Percentiles rank a stretch among this genome's conserved stretches.
Conservation (phyloP, 441 rosid genomes). For the Populus trichocarpa region DNA sequence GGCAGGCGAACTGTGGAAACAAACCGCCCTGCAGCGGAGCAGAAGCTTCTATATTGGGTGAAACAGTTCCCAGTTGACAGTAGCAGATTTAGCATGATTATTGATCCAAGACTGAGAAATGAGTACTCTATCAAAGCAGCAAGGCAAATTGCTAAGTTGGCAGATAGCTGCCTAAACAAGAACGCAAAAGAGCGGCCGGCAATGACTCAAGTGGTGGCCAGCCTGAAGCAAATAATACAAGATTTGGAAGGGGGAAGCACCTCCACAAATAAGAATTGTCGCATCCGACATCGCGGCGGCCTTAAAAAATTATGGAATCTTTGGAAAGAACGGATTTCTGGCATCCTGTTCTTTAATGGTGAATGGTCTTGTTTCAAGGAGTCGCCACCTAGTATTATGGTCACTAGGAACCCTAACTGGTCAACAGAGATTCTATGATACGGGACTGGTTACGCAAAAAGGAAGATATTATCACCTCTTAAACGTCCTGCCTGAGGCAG, state of each 20-base stretch:
- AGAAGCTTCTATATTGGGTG: conserved; percentile 73
- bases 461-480: too few species aligned
- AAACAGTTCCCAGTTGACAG: conserved; percentile 65
- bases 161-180: conserved; percentile 63
- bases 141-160: conserved; percentile 60
- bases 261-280: conserved; percentile 10
- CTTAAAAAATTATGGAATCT: too few species aligned
- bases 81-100: conserved; percentile 53
- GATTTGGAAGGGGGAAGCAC: conserved; percentile 25
- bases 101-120: conserved; percentile 62
- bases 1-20: conserved; percentile 76
- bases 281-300: too few species aligned
- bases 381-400: too few species aligned
- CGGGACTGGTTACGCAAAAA: too few species aligned
- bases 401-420: too few species aligned
- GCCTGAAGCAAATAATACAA: conserved; percentile 47
- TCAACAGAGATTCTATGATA: too few species aligned
- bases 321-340: too few species aligned
- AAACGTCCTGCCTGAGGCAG: too few species aligned
- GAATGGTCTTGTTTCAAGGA: too few species aligned
- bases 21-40: conserved; percentile 60
- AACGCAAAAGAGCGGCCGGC: conserved; percentile 67
- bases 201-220: conserved; percentile 59
- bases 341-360: too few species aligned
- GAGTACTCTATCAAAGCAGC: conserved; percentile 50